Conservation (phyloP, 768 basidiomycete species). For the Lanmaoa pseudosensibilis region DNA sequence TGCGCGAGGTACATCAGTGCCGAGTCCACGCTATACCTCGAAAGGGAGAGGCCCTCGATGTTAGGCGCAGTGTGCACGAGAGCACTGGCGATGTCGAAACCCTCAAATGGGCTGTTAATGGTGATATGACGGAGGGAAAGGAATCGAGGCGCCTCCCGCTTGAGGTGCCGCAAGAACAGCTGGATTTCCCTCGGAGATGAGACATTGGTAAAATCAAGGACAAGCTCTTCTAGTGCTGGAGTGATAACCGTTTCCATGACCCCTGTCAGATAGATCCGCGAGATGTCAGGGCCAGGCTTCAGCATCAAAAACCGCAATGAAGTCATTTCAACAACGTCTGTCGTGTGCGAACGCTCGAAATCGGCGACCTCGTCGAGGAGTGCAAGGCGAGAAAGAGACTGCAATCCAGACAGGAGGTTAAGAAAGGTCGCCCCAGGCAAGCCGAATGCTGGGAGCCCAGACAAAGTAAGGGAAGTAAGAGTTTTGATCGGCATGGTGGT, state of each 20-base stretch:
- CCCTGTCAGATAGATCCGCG: constrained; percentile 28
- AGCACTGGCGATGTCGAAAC: constrained; percentile 22
- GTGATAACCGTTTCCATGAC: constrained; percentile 24
- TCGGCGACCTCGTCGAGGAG: constrained; percentile 31
- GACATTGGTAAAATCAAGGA: constrained; percentile 27
- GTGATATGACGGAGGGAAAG: constrained; percentile 23
- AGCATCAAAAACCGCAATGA: constrained; percentile 22
- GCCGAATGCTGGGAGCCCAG: constrained; percentile 22
- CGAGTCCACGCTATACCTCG: constrained; percentile 26
- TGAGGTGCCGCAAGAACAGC: constrained; percentile 29
- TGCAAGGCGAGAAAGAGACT: constrained; percentile 22
- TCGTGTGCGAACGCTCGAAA: constrained; percentile 18
- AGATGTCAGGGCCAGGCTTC: constrained; percentile 29
- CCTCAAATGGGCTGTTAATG: constrained; percentile 27
- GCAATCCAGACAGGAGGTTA: constrained; percentile 24
- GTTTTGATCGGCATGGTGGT: constrained; percentile 15
- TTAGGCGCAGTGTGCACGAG: constrained; percentile 28
- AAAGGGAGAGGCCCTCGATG: constrained; percentile 25
- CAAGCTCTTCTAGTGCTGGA: constrained; percentile 26
- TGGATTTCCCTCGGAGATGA: constrained; percentile 29
- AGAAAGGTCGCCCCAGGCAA: constrained; percentile 23
- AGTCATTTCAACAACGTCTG: constrained; percentile 15
- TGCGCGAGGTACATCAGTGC: constrained; percentile 26
- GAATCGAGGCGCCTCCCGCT: constrained; percentile 28
- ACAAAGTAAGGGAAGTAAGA: constrained; percentile 27